Evolutionary conservation across 768 basidiomycete species (phyloP).

Genomic region (Russula lepida): DNA sequence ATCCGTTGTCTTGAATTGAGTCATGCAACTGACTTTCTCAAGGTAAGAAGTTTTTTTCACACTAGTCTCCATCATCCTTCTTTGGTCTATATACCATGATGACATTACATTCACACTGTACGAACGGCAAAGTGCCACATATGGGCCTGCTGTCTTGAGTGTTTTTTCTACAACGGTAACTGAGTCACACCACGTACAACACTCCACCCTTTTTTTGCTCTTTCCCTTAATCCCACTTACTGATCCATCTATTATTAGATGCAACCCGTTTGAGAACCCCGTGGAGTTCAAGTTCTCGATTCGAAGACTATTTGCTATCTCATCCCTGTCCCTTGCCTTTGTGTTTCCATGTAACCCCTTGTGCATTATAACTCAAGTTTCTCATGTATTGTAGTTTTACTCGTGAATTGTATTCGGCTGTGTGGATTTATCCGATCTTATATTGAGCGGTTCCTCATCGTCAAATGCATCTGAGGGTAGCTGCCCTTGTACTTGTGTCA

Average conservation of each 20-base stretch:
- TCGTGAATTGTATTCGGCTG: background rate
- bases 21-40: background rate
- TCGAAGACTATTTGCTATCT: background rate
- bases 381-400: background rate
- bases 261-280: background rate
- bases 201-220: background rate
- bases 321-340: background rate
- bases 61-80: background rate
- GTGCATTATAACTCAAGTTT: background rate
- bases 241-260: background rate
- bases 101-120: conserved; percentile 70
- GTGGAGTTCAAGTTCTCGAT: background rate
- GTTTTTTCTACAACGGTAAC: conserved; percentile 76
- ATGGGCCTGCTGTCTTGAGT: conserved; percentile 41
- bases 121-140: conserved; percentile 39
- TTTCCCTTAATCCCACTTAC: background rate
- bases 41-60: conserved; percentile 2
- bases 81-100: conserved; percentile 34
- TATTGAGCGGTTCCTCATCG: conserved; percentile 28
- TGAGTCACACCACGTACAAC: conserved; percentile 37
- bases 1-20: too few species aligned
- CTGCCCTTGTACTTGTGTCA: conserved; percentile 86
- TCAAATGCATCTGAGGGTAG: conserved; percentile 79
- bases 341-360: background rate
- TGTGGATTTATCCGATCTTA: conserved; percentile 10